Percentiles rank a stretch among this genome's conserved stretches.
Conservation (phyloP, 441 rosid species). For the Biscutella laevigata region DNA sequence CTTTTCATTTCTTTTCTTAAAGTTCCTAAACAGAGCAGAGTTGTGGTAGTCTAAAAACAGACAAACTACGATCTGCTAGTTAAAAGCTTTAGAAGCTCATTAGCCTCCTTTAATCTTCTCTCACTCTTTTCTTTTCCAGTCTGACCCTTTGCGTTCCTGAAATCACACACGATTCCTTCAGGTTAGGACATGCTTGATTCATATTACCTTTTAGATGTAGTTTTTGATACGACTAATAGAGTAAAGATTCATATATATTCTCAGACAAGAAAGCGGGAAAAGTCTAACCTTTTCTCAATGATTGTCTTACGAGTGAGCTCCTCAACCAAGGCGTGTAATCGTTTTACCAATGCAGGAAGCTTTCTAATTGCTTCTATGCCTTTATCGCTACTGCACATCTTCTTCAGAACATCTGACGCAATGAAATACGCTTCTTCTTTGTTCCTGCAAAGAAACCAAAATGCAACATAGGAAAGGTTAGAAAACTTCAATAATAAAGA, state of each 20-base stretch:
- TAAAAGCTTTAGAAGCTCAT: slow-evolving; percentile 46
- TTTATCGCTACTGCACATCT: slow-evolving; percentile 42
- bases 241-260: neutral
- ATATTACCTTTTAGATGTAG: neutral
- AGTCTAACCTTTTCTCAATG: slow-evolving; percentile 47
- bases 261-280: neutral
- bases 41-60: neutral
- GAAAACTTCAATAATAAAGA: neutral
- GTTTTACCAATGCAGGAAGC: slow-evolving; percentile 54
- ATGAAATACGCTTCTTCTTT: slow-evolving; percentile 80
- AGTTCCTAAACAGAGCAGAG: neutral
- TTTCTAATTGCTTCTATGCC: slow-evolving; percentile 45
- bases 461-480: neutral
- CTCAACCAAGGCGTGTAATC: slow-evolving; percentile 57
- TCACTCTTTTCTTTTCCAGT: slow-evolving; percentile 45
- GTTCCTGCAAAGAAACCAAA: slow-evolving; percentile 47
- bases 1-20: too few species aligned
- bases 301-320: slow-evolving; percentile 58
- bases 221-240: neutral
- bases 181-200: neutral
- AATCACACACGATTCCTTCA: neutral
- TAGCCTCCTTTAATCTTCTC: slow-evolving; percentile 54
- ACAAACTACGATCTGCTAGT: slow-evolving; percentile 10
- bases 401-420: slow-evolving; percentile 59
- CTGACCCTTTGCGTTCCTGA: slow-evolving; percentile 41